Conservation (phyloP, 768 basidiomycete species). For the Lactifluus subvellereus region DNA sequence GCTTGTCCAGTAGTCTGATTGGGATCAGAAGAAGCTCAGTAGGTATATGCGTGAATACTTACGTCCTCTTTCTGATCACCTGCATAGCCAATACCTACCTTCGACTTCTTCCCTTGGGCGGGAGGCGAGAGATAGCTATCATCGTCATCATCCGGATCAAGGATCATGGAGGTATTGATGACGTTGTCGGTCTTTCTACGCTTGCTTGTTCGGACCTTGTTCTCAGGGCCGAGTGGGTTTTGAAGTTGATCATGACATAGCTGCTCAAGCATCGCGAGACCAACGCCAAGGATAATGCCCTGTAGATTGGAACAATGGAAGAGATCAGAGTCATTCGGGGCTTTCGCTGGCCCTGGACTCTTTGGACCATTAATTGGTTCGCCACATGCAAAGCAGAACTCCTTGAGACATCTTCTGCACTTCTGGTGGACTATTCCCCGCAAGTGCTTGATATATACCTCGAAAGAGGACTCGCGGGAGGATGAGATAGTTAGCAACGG, state of each 20-base stretch:
- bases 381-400: constrained; percentile 45
- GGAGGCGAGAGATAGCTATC: constrained; percentile 39
- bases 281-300: constrained; percentile 87
- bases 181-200: constrained; percentile 40
- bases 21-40: constrained; percentile 5
- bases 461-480: constrained; percentile 59
- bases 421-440: constrained; percentile 48
- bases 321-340: constrained; percentile 49
- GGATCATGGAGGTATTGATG: constrained; percentile 26
- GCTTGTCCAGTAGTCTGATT: constrained; percentile 70
- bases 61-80: constrained; percentile 83
- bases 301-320: constrained; percentile 90
- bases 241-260: constrained; percentile 53
- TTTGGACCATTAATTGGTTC: constrained; percentile 33
- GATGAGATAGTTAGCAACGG: constrained; percentile 19
- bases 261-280: constrained; percentile 79
- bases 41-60: constrained; percentile 31
- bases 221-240: constrained; percentile 28
- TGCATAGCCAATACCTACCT: constrained; percentile 83
- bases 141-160: constrained; percentile 50
- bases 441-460: constrained; percentile 61
- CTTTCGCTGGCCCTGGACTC: constrained; percentile 26
- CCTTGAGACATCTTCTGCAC: constrained; percentile 40
- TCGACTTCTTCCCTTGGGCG: constrained; percentile 55
- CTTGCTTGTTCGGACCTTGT: constrained; percentile 29